Base-by-base conservation (phyloP, 805 yeast genomes). In the Wickerhamomyces alni region DNA sequence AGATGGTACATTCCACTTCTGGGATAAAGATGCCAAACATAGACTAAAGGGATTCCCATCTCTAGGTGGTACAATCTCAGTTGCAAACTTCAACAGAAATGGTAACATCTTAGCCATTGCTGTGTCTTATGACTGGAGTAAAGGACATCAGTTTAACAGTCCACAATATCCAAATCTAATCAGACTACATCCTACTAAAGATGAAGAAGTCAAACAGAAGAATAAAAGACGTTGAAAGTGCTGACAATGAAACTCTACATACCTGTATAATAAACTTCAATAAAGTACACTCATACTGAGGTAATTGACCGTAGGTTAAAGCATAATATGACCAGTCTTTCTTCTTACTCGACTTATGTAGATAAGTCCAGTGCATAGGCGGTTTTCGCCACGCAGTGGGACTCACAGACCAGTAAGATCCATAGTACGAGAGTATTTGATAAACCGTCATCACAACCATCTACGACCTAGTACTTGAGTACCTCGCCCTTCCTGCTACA, bases 1-100 rank as follows among this genome's bases (percentile, higher is more conserved):
- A 18, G 99, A 93, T 62, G 99, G 99, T 17, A 72, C 89, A 12
- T 82, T 89, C 67, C 81, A 88, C 53, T 83, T 87, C 67, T 93
- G 99, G 99, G 98, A 93, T 61, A 87, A 87, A 61, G 95, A 87
- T 53, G 83, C 93, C 39, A 79, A 82, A 58, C 94, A 85, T 58
- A 74, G 98, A 52, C 74, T 93, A 49, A 85, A 82, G 63, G 85
- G 82, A 26, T 84, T 77, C 67, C 87, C 95, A 5, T 63, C 75
- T 9, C 68, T 82, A 13, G 74, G 73, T 37, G 74, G 77, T 28
- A 70, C 95, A 0, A 81, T 93, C 39, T 72, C 95, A 0, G 79
- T 83, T 29, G 74, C 88, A 2, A 79, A 80, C 5, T 93, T 91
- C 68, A 93, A 87, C 65, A 71, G 86, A 47, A 79, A 70, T 36